Conservation (phyloP, 2,329 filamentous ascomycete genomes). For the Cercospora berteroae region DNA sequence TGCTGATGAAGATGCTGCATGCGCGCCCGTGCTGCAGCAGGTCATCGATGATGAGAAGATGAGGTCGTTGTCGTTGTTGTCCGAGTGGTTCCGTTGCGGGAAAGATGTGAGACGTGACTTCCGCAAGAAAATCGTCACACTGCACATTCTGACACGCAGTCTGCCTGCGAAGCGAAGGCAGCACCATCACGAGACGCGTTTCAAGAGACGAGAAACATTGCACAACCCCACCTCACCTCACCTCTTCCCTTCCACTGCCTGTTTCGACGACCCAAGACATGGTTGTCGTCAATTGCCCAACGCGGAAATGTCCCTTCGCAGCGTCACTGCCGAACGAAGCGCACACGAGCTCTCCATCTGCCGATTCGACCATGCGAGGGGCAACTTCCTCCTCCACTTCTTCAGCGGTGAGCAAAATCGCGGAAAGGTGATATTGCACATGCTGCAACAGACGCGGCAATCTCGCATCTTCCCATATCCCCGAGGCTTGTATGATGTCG, state of each 20-base stretch:
- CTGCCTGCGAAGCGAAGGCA: neutral
- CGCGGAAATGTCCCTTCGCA: neutral
- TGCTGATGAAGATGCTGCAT: neutral
- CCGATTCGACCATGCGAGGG: neutral
- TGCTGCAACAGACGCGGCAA: neutral
- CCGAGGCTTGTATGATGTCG: neutral
- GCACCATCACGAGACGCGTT: neutral
- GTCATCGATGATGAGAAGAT: neutral
- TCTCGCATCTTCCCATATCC: neutral
- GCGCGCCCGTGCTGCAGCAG: neutral
- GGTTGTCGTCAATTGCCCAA: neutral
- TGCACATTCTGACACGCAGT: neutral
- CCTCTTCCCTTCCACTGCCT: neutral
- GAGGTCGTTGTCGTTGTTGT: neutral
- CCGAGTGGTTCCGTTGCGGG: neutral
- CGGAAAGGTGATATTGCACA: neutral
- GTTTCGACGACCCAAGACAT: neutral
- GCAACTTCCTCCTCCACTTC: neutral
- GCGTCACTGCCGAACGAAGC: neutral
- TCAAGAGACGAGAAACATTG: neutral
- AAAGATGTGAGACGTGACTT: neutral
- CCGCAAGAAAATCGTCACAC: neutral
- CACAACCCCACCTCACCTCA: neutral
- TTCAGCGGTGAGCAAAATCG: neutral
- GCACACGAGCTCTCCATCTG: neutral